Base-by-base conservation (phyloP, 2,329 filamentous ascomycete genomes). In the Aspergillus proliferans region DNA sequence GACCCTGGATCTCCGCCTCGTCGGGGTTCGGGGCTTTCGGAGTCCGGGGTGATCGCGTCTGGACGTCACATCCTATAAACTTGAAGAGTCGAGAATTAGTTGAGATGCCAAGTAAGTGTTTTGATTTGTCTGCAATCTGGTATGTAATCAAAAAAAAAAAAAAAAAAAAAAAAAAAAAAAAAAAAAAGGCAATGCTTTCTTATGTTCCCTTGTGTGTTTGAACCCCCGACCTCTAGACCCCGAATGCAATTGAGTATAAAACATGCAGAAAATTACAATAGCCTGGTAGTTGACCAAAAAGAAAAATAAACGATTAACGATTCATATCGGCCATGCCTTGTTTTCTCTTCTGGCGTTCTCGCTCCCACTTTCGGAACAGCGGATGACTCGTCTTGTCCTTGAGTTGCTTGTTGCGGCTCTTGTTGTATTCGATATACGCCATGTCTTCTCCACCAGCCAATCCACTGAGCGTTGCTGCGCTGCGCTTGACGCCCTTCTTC, bases 371-470 rank as follows among this genome's bases (percentile, higher is more conserved):
- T 69, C 79, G 82, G 69, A 87, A 87, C 63, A 86, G 82, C 1
- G 77, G 71, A 59, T 79, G 80, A n/a, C 70, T 73, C 47, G 73
- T 73, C 59, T 82, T 81, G 63, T 82, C 80, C 73, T 84, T 85
- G 60, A 84, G 69, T 54, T 78, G 75, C 71, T 83, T 84, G 62
- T 87, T 88, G 56, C 79, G 77, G 59, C 78, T 83, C 74, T 84
- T 86, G 69, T 88, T 89, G 70, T 88, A 85, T 68, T 92, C 88
- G 49, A 89, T 83, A 66, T 92, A 97, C n/a, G 92, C 91, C 93
- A 98, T 97, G 65, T 94, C 88, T 65, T 95, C 88, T 0, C 91
- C 93, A 49, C 93, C 93, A 48, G 87, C 89, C 48, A 96, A 78
- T 59, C 94, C 91, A 45, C 85, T 86, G 48, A 98, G 76, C 10